Evolutionary conservation across 2,329 filamentous ascomycete genomes (phyloP).

Genomic region (Apiospora rasikravindrae): DNA sequence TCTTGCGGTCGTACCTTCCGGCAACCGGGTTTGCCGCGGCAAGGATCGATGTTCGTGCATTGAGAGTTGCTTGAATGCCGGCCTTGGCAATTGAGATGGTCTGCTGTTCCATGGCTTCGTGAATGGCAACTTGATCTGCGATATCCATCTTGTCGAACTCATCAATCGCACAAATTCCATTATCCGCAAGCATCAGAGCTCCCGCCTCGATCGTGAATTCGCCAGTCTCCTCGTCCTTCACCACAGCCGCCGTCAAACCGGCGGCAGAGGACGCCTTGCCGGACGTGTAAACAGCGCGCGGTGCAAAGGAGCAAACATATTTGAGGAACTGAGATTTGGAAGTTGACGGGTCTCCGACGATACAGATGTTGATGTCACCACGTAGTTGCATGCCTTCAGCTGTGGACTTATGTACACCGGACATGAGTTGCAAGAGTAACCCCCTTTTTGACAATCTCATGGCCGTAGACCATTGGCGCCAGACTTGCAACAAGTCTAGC

Average conservation of each 20-base stretch:
- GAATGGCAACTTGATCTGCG: conserved; percentile 94
- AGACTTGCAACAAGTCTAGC: conserved; percentile 90
- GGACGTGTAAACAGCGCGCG: conserved; percentile 94
- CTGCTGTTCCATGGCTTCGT: conserved; percentile 99
- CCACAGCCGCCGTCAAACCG: conserved; percentile 93
- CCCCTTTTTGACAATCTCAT: conserved; percentile 99
- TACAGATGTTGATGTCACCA: conserved; percentile 98
- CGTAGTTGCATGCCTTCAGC: conserved; percentile 93
- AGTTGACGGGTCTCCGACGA: conserved; percentile 95
- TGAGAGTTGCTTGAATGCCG: conserved; percentile 96
- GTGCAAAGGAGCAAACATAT: conserved; percentile 96
- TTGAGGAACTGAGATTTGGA: conserved; percentile 98
- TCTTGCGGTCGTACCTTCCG: conserved; percentile 96
- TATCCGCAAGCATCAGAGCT: conserved; percentile 95
- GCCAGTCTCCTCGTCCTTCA: conserved; percentile 98
- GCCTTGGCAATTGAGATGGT: conserved; percentile 99
- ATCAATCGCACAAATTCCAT: conserved; percentile 97
- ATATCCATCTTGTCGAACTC: conserved; percentile 99
- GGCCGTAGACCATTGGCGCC: conserved; percentile 95
- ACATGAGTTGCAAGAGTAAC: conserved; percentile 89
- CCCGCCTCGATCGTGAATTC: conserved; percentile 99
- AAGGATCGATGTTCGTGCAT: conserved; percentile 92
- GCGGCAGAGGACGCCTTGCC: conserved; percentile 97
- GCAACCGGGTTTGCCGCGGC: conserved; percentile 96
- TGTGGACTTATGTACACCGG: conserved; percentile 91